Base-by-base conservation (phyloP, 2,329 filamentous ascomycete genomes). In the Stagonosporopsis rhizophila region DNA sequence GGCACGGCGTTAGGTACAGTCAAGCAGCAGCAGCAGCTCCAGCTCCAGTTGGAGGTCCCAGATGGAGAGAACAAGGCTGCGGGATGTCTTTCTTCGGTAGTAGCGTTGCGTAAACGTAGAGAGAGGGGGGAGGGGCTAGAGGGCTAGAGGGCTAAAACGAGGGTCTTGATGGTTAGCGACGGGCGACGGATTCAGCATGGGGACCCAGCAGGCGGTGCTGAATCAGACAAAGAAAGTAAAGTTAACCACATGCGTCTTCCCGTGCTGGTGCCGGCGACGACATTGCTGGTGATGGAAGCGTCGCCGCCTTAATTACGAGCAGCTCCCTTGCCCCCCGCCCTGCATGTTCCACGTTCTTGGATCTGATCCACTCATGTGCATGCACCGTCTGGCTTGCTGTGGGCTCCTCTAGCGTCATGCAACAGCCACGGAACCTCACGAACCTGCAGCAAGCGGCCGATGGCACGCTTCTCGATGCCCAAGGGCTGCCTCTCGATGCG, bases 1-100 rank as follows among this genome's bases (percentile, higher is more conserved):
- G 70, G 73, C 66, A 71, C 62, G 74, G 73, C 72, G 71, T 75
- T 76, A 63, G 66, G 70, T 65, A 56, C 65, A 65, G 38, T 45
- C 41, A 46, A 15, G 30, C 30, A 30, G 11, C 28, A 27, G 25
- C 4, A 5, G 25, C 25, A 30, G 30, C 30, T 32, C 30, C 23
- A 65, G 65, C 58, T 64, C 52, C 52, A 44, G 44, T 60, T 62
- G 46, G 58, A 58, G 47, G n/a, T 38, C 14, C n/a, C 34, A 19
- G n/a, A 2, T 19, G 37, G 15, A 6, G 17, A 25, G 14, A 14
- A 14, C n/a, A 54, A 58, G 49, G 58, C 62, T 64, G 61, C 47
- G 60, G 60, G 51, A 64, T 50, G 63, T 64, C 61, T 57, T 61
- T 60, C 22, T 58, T 65, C 64, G 52, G 30, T 32, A 32, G 37